A percentile compares a stretch with the other conserved stretches of the same genome.
Conservation (phyloP, 805 yeast species). For the Lipomyces spencermartinsiae region DNA sequence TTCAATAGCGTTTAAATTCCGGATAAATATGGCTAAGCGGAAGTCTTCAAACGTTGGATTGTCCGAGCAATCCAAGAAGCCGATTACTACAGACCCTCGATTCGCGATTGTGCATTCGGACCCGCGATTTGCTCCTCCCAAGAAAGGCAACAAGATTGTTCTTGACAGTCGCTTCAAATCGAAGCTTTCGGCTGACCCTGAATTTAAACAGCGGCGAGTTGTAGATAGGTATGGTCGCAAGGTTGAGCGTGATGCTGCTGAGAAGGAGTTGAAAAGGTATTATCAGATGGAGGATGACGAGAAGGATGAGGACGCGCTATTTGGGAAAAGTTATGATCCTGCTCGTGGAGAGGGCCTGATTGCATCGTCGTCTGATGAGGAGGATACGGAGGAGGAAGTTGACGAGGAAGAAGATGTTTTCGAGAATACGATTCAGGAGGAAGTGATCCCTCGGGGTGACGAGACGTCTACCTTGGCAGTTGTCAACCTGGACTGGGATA, state of each 20-base stretch:
- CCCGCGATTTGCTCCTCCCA: slow-evolving; percentile 84
- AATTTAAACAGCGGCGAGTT: slow-evolving; percentile 61
- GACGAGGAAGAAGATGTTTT: slow-evolving; percentile 37
- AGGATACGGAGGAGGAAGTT: slow-evolving; percentile 43
- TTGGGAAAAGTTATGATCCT: slow-evolving; percentile 42
- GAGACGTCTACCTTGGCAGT: slow-evolving; percentile 84
- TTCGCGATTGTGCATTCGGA: slow-evolving; percentile 81
- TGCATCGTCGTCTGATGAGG: slow-evolving; percentile 41
- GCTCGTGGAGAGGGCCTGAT: slow-evolving; percentile 49
- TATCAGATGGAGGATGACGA: slow-evolving; percentile 58
- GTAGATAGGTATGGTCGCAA: slow-evolving; percentile 90
- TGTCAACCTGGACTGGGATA: slow-evolving; percentile 97
- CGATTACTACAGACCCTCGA: slow-evolving; percentile 69
- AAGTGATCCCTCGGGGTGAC: slow-evolving; percentile 83
- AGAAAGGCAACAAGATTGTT: slow-evolving; percentile 71
- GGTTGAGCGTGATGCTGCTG: slow-evolving; percentile 53
- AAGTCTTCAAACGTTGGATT: slow-evolving; percentile 1
- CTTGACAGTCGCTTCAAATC: slow-evolving; percentile 86
- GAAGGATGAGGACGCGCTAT: slow-evolving; percentile 24
- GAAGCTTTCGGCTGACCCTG: slow-evolving; percentile 62
- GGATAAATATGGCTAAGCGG: slow-evolving; percentile 14
- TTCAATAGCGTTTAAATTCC: not conserved
- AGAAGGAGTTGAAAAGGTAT: slow-evolving; percentile 67
- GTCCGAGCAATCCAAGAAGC: slow-evolving; percentile 35
- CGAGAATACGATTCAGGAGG: slow-evolving; percentile 52